These are phyloP conservation scores for Zalaria sp. DNA, from an alignment of 2,329 filamentous ascomycete species.

Conservation along the genomic window DNA sequence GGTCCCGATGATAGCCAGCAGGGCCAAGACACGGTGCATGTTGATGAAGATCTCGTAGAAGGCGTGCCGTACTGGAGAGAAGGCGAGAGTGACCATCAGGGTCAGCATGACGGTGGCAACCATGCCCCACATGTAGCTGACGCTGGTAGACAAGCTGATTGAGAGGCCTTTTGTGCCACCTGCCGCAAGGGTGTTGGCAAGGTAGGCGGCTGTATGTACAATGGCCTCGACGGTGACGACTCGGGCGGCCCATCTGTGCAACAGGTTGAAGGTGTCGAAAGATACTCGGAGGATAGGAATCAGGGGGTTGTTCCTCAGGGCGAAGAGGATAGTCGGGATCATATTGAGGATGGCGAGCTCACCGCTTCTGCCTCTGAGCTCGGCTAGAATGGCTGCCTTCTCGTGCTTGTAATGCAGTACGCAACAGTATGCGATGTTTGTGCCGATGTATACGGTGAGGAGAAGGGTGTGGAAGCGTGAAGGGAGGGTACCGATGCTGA, in stretches of 20 bases:
- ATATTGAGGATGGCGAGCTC: slow-evolving; percentile 79
- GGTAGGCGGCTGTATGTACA: slow-evolving; percentile 60
- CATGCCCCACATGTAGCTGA: slow-evolving; percentile 52
- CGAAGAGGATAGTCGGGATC: slow-evolving; percentile 78
- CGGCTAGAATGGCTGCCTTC: slow-evolving; percentile 50
- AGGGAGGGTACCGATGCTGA: slow-evolving; percentile 64
- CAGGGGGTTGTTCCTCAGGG: slow-evolving; percentile 83
- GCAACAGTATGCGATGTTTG: slow-evolving; percentile 66
- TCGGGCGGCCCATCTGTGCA: slow-evolving; percentile 73
- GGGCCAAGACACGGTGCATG: slow-evolving; percentile 63
- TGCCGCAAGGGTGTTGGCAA: slow-evolving; percentile 47
- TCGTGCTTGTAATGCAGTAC: slow-evolving; percentile 45
- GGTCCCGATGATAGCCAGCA: slow-evolving; percentile 53
- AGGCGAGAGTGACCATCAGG: slow-evolving; percentile 53
- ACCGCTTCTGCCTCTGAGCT: slow-evolving; percentile 75
- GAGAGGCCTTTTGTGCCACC: slow-evolving; percentile 47
- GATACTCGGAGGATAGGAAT: slow-evolving; percentile 71
- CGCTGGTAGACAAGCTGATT: slow-evolving; percentile 39
- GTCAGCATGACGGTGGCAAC: slow-evolving; percentile 46
- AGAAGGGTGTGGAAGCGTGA: slow-evolving; percentile 64
- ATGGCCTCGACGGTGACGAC: slow-evolving; percentile 56
- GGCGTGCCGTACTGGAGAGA: slow-evolving; percentile 74
- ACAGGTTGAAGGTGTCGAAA: slow-evolving; percentile 91
- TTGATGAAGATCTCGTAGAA: slow-evolving; percentile 97
- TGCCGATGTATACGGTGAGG: slow-evolving; percentile 51